Evolutionary conservation across 345 rosid species (phyloP).

Genomic region (Nasturtium officinale): DNA sequence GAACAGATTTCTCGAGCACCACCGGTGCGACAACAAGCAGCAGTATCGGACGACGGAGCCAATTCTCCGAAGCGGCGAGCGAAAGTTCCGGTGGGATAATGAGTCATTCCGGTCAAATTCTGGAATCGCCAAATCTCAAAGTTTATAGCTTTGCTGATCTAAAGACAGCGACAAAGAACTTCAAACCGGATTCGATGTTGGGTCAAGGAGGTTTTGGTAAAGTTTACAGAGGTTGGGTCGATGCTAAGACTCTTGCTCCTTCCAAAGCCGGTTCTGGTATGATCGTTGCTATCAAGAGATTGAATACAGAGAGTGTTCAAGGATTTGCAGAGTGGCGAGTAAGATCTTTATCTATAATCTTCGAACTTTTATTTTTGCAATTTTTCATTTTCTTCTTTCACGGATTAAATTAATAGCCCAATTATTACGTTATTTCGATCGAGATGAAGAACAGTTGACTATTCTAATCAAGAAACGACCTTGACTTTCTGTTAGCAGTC

Average conservation of each 20-base stretch:
- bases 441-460: constrained; percentile 35
- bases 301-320: constrained; percentile 66
- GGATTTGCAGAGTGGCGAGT: constrained; percentile 89
- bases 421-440: constrained; percentile 15
- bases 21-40: constrained; percentile 42
- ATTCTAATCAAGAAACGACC: constrained; percentile 28
- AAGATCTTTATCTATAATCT: constrained; percentile 18
- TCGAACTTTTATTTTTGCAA: neutral
- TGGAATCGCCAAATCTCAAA: constrained; percentile 52
- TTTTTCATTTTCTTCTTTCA: constrained; percentile 22
- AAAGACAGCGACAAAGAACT: constrained; percentile 63
- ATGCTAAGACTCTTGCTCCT: constrained; percentile 62
- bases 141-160: constrained; percentile 63
- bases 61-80: constrained; percentile 50
- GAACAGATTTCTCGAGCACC: constrained; percentile 38
- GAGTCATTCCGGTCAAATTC: constrained; percentile 32
- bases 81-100: constrained; percentile 40
- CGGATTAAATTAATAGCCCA: neutral
- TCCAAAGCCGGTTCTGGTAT: constrained; percentile 61
- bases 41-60: constrained; percentile 49
- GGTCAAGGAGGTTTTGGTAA: constrained; percentile 87
- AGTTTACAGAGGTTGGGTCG: constrained; percentile 85
- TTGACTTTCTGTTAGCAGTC: constrained; percentile 27
- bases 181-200: constrained; percentile 62
- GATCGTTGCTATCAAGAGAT: constrained; percentile 76